Evolutionary conservation across 2,329 filamentous ascomycete species (phyloP), one percentile per base, ranked within the genome.

Genomic region (Cladosporium sp.): DNA sequence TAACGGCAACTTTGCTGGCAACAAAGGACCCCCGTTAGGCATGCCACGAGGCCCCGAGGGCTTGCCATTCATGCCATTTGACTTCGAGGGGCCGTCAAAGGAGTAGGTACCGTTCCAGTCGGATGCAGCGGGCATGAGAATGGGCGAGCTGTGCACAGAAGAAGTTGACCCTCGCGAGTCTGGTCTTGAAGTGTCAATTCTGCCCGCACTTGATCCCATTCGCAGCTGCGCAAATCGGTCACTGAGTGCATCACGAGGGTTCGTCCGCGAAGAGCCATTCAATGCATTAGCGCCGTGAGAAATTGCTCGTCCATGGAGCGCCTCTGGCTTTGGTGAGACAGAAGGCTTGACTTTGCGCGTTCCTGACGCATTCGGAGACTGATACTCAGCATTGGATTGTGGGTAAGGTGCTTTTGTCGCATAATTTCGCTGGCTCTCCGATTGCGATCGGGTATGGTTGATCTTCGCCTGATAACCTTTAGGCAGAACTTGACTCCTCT

Each of bases 281-380:
- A 63, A 30, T 66, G 69, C 45, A 36, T 56, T 55, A 43, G 55
- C 59, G 20, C 63, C 43, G 75, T 74, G 56, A 2, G 67, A 66
- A 15, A 87, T 70, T 4, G 80, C 76, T 42, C 86, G 85, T 1
- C 87, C 86, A 65, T 87, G 85, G 2, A 90, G 76, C 4, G 81
- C 80, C 55, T 84, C 78, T 0, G 88, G 88, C 64, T 91, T 91
- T 2, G 88, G 87, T 5, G 67, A 70, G 14, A 67, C 62, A 14
- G 64, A 63, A 30, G 70, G 70, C 61, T 66, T 67, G 25, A 67
- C 60, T 60, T 66, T 69, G 22, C 61, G 66, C 8, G 52, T 47
- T 19, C 57, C 45, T 4, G 42, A 15, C n/a, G 15, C 42, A 30
- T 58, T 61, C 58, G 64, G 34, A 30, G 42, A 45, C 42, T 38